These are phyloP conservation scores for Oryza australiensis DNA, from an alignment of 176 grass and related monocot species.

Conservation along the genomic window DNA sequence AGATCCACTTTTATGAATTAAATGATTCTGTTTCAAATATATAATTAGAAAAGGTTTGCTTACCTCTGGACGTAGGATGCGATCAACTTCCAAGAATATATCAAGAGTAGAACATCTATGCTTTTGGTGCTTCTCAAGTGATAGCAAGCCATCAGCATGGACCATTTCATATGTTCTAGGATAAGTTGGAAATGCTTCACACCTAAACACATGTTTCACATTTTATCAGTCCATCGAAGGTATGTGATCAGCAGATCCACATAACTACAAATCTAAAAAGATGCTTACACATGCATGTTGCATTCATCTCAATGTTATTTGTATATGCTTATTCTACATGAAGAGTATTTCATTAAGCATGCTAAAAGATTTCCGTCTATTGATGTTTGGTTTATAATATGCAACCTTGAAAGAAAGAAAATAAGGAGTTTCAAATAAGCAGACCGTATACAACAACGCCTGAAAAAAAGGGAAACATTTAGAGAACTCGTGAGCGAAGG, in stretches of 20 bases:
- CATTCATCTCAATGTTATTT: neutral
- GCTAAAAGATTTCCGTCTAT: neutral
- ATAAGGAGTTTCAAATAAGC: neutral
- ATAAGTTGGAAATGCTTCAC: conserved; percentile 97
- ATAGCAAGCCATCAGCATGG: conserved; percentile 90
- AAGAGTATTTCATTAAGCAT: neutral
- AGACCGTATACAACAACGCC: neutral
- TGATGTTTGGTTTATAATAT: neutral
- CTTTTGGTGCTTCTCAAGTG: conserved; percentile 61
- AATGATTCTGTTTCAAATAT: conserved; percentile 4
- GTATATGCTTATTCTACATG: conserved; percentile 3
- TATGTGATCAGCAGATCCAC: conserved; percentile 23
- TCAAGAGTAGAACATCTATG: conserved; percentile 79
- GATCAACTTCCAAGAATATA: conserved; percentile 96
- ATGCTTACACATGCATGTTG: neutral
- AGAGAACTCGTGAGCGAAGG: neutral
- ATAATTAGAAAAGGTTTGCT: conserved; percentile 22
- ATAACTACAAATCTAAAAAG: conserved; percentile 7
- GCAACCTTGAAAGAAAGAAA: neutral
- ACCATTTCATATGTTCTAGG: conserved; percentile 99
- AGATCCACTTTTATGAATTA: neutral
- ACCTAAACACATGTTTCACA: conserved; percentile 56
- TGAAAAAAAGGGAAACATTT: neutral
- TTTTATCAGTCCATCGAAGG: conserved; percentile 21
- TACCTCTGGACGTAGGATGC: conserved; percentile 97